phyloP scores from a whole-genome alignment of 805 yeast species.

The Lipomyces chichibuensis region DNA sequence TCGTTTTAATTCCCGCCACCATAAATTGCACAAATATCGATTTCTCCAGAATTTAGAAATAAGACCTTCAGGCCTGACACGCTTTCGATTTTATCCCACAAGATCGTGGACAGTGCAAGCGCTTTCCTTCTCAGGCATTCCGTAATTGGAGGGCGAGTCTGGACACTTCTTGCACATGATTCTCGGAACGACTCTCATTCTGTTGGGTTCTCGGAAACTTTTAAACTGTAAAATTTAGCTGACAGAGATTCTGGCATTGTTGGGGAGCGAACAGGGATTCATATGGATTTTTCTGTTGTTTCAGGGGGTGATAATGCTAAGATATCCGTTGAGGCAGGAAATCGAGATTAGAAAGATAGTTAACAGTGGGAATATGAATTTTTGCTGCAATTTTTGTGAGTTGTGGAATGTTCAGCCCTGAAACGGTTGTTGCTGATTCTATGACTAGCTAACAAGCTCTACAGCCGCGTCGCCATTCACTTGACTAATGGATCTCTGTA shows the following conservation, averaged over 20 bases:
- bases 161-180: slow-evolving; percentile 71
- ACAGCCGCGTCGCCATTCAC: too few relatives aligned
- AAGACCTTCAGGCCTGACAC: slow-evolving; percentile 87
- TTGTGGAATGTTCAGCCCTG: not conserved
- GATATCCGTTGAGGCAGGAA: slow-evolving; percentile 68
- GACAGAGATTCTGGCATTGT: slow-evolving; percentile 57
- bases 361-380: slow-evolving; percentile 50
- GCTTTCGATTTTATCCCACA: slow-evolving; percentile 57
- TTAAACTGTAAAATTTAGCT: slow-evolving; percentile 85
- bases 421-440: not conserved
- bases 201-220: slow-evolving; percentile 90
- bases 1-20: slow-evolving; percentile 25
- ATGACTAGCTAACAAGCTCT: too few relatives aligned
- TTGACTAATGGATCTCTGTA: too few relatives aligned
- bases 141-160: slow-evolving; percentile 51
- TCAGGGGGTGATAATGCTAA: slow-evolving; percentile 86
- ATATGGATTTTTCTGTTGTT: slow-evolving; percentile 66
- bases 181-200: slow-evolving; percentile 74
- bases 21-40: too few relatives aligned
- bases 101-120: slow-evolving; percentile 56
- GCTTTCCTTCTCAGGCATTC: slow-evolving; percentile 89
- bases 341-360: slow-evolving; percentile 58
- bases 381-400: slow-evolving; percentile 24
- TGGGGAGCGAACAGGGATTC: slow-evolving; percentile 5
- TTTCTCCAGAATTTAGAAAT: too few relatives aligned